A percentile compares a stretch with the other conserved stretches of the same genome.
phyloP scores from a whole-genome alignment of 176 grass and related monocot species.

The Coix lacrymajobi region DNA sequence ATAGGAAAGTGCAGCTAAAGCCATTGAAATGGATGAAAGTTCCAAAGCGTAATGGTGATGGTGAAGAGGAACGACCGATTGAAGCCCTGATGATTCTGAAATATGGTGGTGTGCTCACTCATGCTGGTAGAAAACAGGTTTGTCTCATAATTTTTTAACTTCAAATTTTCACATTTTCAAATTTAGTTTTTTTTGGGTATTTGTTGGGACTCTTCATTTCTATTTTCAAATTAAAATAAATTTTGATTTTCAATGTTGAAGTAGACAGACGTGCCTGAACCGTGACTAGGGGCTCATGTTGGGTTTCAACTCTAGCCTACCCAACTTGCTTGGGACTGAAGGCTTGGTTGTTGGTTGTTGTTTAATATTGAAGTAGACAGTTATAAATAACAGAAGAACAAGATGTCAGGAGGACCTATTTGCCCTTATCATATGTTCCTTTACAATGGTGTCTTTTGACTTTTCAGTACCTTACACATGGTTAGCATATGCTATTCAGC shows the following conservation, averaged over 20 bases:
- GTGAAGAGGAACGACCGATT: constrained; percentile 73
- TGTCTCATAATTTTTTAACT: background rate
- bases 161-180: background rate
- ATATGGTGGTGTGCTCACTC: constrained; percentile 97
- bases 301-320: no score
- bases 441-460: background rate
- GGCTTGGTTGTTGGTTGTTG: no score
- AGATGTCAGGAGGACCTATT: background rate
- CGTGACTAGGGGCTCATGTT: no score
- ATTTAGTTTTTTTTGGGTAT: background rate
- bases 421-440: background rate
- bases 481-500: background rate
- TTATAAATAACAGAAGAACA: background rate
- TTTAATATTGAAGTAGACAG: background rate
- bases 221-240: constrained; percentile 7
- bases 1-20: constrained; percentile 98
- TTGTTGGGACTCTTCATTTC: constrained; percentile 10
- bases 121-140: constrained; percentile 99
- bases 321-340: no score
- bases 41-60: constrained; percentile 56
- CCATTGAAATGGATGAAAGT: constrained; percentile 96
- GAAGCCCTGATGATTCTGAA: constrained; percentile 99
- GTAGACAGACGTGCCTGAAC: no score
- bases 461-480: background rate
- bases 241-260: background rate